Evolutionary conservation across 202 grass and related monocot species (phyloP).

Genomic region (Bolboschoenoplectus hybrid): DNA sequence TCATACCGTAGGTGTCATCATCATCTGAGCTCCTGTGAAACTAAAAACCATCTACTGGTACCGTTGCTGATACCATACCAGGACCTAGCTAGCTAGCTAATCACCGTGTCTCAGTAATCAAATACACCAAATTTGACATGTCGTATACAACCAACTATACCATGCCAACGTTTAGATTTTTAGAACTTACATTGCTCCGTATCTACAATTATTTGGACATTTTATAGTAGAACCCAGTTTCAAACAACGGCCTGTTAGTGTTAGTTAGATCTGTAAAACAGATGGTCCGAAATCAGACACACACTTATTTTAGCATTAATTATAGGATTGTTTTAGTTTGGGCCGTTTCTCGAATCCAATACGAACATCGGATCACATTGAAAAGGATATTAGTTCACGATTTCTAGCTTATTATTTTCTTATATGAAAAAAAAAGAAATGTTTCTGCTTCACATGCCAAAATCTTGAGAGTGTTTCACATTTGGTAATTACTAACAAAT

Average conservation of each 20-base stretch:
- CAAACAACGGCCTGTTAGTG: neutral
- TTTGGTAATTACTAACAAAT: no score
- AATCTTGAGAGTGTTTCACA: no score
- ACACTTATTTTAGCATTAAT: neutral
- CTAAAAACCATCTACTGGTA: neutral
- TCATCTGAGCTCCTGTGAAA: neutral
- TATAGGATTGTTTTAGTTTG: neutral
- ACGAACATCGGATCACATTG: neutral
- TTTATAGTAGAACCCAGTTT: neutral
- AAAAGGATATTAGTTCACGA: neutral
- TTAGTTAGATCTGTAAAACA: neutral
- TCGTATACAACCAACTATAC: neutral
- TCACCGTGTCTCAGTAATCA: neutral
- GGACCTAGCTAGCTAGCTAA: neutral
- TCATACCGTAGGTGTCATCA: neutral
- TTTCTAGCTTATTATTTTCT: neutral
- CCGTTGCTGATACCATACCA: neutral
- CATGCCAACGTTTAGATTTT: neutral
- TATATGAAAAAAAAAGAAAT: no score
- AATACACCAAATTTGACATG: neutral
- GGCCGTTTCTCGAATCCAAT: neutral
- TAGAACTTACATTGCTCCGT: neutral
- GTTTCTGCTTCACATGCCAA: no score
- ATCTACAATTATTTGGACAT: neutral
- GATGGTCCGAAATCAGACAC: neutral